A percentile compares a stretch with the other conserved stretches of the same genome.
Conservation (phyloP, 345 rosid species). For the Aquilaria sinensis region DNA sequence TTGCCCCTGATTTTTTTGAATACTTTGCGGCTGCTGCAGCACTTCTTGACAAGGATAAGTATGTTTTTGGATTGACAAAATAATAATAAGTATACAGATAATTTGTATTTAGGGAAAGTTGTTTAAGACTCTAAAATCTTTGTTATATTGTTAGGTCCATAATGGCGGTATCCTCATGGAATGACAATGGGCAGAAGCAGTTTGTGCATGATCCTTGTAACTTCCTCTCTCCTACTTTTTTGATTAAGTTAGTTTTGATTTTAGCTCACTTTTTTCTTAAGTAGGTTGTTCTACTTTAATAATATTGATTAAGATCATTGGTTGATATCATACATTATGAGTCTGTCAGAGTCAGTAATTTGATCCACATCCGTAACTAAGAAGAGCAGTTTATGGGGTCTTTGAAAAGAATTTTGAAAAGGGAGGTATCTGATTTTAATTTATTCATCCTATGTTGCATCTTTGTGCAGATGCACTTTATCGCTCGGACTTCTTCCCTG, state of each 20-base stretch:
- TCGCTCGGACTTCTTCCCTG: constrained; percentile 98
- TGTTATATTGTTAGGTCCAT: constrained; percentile 53
- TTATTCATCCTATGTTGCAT: constrained; percentile 16
- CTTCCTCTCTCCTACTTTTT: constrained; percentile 16
- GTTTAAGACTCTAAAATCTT: no score
- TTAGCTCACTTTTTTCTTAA: constrained; percentile 1
- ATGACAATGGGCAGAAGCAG: constrained; percentile 99
- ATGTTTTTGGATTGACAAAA: constrained; percentile 17
- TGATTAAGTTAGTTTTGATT: background rate
- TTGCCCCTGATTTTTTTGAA: constrained; percentile 91
- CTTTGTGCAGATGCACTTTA: constrained; percentile 70
- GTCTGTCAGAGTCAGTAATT: no score
- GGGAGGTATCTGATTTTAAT: constrained; percentile 1
- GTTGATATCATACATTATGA: no score
- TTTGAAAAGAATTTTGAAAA: background rate
- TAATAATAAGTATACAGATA: no score
- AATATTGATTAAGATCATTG: no score
- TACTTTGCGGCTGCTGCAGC: constrained; percentile 93
- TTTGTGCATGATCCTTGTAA: constrained; percentile 94
- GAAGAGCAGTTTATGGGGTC: background rate
- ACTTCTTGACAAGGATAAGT: constrained; percentile 93
- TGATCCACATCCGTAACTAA: no score
- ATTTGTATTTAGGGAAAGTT: no score
- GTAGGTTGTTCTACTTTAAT: no score
- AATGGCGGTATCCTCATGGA: constrained; percentile 99